Conservation (phyloP, 148 eudicot genomes). For the Cornus florida region DNA sequence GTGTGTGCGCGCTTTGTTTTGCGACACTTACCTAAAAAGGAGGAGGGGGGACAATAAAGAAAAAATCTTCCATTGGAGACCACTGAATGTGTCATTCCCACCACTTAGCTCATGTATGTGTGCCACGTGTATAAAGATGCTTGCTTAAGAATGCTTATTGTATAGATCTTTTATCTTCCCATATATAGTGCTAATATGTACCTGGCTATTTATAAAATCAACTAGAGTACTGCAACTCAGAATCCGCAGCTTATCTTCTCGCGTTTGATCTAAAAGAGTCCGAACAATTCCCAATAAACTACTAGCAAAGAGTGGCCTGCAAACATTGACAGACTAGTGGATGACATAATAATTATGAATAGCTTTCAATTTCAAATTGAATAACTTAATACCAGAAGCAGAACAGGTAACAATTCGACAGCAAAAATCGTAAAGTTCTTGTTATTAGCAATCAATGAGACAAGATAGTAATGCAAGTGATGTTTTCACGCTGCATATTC, state of each 20-base stretch:
- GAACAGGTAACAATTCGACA: background rate
- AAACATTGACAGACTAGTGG: conserved; percentile 9
- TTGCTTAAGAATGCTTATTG: background rate
- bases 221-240: conserved; percentile 72
- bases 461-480: background rate
- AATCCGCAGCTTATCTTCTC: conserved; percentile 58
- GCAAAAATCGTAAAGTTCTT: background rate
- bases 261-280: conserved; percentile 72
- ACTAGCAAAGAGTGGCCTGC: conserved; percentile 83
- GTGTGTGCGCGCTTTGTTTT: too few species aligned
- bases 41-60: background rate
- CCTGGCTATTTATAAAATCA: conserved; percentile 79
- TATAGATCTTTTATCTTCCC: background rate
- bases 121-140: background rate
- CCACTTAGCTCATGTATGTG: conserved; percentile 4
- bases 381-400: background rate
- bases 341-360: conserved; percentile 1
- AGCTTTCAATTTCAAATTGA: background rate
- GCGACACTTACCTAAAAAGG: too few species aligned
- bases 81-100: background rate
- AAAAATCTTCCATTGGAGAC: background rate
- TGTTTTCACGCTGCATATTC: background rate
- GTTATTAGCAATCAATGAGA: conserved; percentile 1
- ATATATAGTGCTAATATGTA: conserved; percentile 16
- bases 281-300: conserved; percentile 71